Base-by-base conservation (phyloP, 2,329 filamentous ascomycete species). In the Penicillium hordei region DNA sequence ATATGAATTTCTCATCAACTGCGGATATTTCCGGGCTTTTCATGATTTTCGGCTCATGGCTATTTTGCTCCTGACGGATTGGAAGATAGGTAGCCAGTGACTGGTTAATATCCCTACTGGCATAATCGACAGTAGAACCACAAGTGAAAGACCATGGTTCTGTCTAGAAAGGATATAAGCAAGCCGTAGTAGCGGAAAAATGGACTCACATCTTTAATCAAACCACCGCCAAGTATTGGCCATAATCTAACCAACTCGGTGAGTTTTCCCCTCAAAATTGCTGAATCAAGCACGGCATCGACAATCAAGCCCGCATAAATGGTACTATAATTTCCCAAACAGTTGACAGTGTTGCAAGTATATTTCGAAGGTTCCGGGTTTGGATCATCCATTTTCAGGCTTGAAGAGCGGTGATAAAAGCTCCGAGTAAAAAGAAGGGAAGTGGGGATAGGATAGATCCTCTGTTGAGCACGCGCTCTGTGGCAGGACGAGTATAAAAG, bases 311-410 rank as follows among this genome's bases (percentile, higher is more conserved):
- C 48, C 12, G 25, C n/a, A 21, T 50, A 50, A 4, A 50, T 50
- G 2, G 48, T 50, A 12, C 33, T 50, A 4, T 39, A 3, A 15
- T 13, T 19, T 38, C 33, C 34, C 1, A 50, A 29, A 50, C 23
- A 19, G 12, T n/a, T 50, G 7, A 15, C 23, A 29, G 33, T 29
- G 1, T 39, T 50, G 23, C 23, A 50, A 19, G n/a, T 38, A 13
- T 50, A 50, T 19, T 19, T 39, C 1, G 39, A 27, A n/a, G 17
- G 55, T 23, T 65, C 62, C 4, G 10, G 60, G 8, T 60, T 70
- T 6, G 62, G 64, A 10, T 63, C 63, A 0, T 69, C 68, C 4
- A 54, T 13, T 19, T 60, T 71, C 13, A 52, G 8, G 19, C 4
- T 44, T 29, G 10, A n/a, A 5, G 12, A 21, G 12, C 1, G n/a